Base-by-base conservation (phyloP, 352 stramenopile genomes). In the Plasmopara muralis region DNA sequence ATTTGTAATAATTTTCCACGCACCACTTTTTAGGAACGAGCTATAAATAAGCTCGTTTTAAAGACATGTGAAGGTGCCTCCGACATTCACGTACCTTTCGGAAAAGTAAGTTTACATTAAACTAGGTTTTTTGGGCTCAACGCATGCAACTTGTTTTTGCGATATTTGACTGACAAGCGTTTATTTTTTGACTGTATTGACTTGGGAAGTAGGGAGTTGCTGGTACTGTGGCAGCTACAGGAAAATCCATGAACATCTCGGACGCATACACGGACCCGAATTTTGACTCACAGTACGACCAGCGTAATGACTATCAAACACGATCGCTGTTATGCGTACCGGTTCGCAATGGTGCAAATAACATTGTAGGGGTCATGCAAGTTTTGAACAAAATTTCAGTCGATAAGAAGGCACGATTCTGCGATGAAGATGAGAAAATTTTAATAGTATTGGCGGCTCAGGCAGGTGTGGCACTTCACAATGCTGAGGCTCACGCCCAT, bases 231-330 rank as follows among this genome's bases (percentile, higher is more conserved):
- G 87, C 89, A 0, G 66, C 70, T 14, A 95, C 72, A 0, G 81
- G 82, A 33, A 79, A 90, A 46, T 53, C 75, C 0, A 73, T 96
- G 49, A 96, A 97, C 63, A 95, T 98, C 45, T 66, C 58, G 6
- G 87, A 98, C 57, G 93, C 91, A 1, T 98, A 98, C 58, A 59
- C 88, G n/a, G 91, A 98, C 50, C 62, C 79, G 1, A 87, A 88
- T 47, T 98, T 98, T 58, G 90, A 98, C 54, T 74, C 72, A 44
- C 74, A 93, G 29, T 95, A 97, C 57, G 92, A 97, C 47, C 70
- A 89, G 40, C 69, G 88, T 47, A 97, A 88, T 9, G 93, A 91
- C 3, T 98, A 97, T 63, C 75, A 84, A 38, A 98, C 95, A 12
- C 77, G 73, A 29, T 94, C 77, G 30, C 89, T 98, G 51, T 64